These are phyloP conservation scores for Candida insectorum DNA, from an alignment of 805 yeast species.

Conservation along the genomic window DNA sequence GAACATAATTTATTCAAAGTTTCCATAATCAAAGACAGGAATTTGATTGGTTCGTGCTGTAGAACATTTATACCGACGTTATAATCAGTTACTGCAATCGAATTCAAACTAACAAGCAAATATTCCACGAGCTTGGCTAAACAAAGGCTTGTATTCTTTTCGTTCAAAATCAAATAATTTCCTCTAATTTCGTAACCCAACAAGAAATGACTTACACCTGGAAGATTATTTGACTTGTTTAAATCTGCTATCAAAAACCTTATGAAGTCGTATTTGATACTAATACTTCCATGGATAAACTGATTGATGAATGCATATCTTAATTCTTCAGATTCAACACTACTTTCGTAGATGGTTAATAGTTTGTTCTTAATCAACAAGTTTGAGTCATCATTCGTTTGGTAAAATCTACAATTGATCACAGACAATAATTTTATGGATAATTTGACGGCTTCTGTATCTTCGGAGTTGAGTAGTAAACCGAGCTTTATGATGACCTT, in stretches of 20 bases:
- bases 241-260: slow-evolving; percentile 55
- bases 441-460: slow-evolving; percentile 46
- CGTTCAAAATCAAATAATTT: slow-evolving; percentile 49
- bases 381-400: slow-evolving; percentile 11
- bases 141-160: slow-evolving; percentile 56
- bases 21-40: slow-evolving; percentile 59
- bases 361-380: slow-evolving; percentile 55
- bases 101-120: slow-evolving; percentile 45
- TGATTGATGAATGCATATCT: slow-evolving; percentile 71
- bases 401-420: slow-evolving; percentile 33
- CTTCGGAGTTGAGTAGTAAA: slow-evolving; percentile 62
- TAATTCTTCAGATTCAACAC: slow-evolving; percentile 75
- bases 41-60: slow-evolving; percentile 52
- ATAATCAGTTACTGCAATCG: slow-evolving; percentile 36
- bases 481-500: slow-evolving; percentile 72
- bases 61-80: slow-evolving; percentile 33
- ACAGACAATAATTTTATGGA: slow-evolving; percentile 52
- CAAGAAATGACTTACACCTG: slow-evolving; percentile 68
- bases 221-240: slow-evolving; percentile 30
- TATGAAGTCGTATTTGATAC: slow-evolving; percentile 55
- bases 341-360: slow-evolving; percentile 66
- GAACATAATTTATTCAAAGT: slow-evolving; percentile 61
- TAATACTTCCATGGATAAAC: slow-evolving; percentile 42
- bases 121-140: slow-evolving; percentile 45
- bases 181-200: slow-evolving; percentile 64